Evolutionary conservation across 176 grass and related monocot species (phyloP).

Genomic region (Zea luxurians): DNA sequence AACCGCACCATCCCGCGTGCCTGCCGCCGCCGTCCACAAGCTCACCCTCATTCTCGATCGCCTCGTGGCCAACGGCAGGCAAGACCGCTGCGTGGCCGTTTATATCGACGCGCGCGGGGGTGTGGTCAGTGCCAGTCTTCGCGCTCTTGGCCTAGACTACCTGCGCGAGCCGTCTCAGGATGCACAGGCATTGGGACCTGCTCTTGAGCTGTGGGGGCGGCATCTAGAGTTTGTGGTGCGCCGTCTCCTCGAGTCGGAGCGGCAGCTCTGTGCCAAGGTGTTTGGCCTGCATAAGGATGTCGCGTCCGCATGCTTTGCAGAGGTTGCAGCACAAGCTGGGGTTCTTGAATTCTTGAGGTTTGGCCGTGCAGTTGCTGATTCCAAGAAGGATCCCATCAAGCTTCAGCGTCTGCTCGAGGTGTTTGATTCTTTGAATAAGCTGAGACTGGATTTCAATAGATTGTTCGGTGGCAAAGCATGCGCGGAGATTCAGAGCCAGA

Average conservation of each 20-base stretch:
- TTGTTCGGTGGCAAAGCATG: constrained; percentile 74
- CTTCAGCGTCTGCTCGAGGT: constrained; percentile 68
- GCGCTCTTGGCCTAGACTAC: constrained; percentile 58
- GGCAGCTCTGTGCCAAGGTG: constrained; percentile 57
- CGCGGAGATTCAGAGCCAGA: constrained; percentile 64
- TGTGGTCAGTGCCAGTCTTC: constrained; percentile 53
- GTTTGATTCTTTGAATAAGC: constrained; percentile 70
- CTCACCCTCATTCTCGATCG: constrained; percentile 65
- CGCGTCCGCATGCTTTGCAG: constrained; percentile 50
- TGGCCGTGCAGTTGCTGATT: constrained; percentile 48
- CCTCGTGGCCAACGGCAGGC: constrained; percentile 43
- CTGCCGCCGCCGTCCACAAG: constrained; percentile 49
- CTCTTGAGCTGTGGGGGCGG: constrained; percentile 49
- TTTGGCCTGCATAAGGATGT: constrained; percentile 46
- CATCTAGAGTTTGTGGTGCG: constrained; percentile 63
- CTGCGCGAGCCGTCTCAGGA: constrained; percentile 37
- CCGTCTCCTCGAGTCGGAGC: constrained; percentile 58
- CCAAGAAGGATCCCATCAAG: constrained; percentile 93
- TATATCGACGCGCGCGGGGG: constrained; percentile 46
- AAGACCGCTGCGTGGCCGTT: constrained; percentile 31
- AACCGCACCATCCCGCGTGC: constrained; percentile 40
- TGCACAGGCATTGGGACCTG: constrained; percentile 46
- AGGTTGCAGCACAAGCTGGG: constrained; percentile 47
- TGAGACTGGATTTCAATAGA: constrained; percentile 71
- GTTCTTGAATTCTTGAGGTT: constrained; percentile 72